Base-by-base conservation (phyloP, 371 early-diverging fungal species). In the Mortierella sp. region DNA sequence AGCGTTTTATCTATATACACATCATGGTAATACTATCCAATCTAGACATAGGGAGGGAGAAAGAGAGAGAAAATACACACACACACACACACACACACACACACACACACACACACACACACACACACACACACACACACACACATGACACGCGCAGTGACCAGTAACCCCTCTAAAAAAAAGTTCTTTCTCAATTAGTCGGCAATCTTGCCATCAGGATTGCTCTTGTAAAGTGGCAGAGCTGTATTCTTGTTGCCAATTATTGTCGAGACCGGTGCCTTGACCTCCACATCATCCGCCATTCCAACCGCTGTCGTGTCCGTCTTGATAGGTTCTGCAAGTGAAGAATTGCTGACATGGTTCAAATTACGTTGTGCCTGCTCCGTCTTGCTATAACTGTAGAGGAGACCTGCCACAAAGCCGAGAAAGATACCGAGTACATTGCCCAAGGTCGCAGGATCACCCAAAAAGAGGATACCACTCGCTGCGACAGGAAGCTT, bases 401-500 rank as follows among this genome's bases (percentile, higher is more conserved):
- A 96, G 23, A 95, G 83, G 48, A 95, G 80, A 48, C 96, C 96
- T 7, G 95, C 95, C 30, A 87, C 68, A 66, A 96, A 94, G 52
- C 96, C 96, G 60, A 96, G 88, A 44, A 91, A 37, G 37, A 98
- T 94, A 3, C 96, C 95, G 44, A 90, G 82, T 28, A 98, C 88
- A 60, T 91, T 91, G 44, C 92, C 93, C 26, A 89, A 75, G 0
- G 96, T 94, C 29, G 94, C 91, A 19, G 92, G 91, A 73, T 95
- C 97, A 47, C 91, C 90, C 82, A 98, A 95, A 83, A 97, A 97
- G 15, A 98, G 62, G 87, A 99, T 95, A 26, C 99, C 99, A 57
- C 95, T 92, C 43, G 96, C 83, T 5, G 99, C 96, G 50, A 99
- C 94, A 4, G 99, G 97, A 26, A 99, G 86, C 81, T 99, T 99